Conservation (phyloP, 257 asterid genomes). For the Mentha longifolia region DNA sequence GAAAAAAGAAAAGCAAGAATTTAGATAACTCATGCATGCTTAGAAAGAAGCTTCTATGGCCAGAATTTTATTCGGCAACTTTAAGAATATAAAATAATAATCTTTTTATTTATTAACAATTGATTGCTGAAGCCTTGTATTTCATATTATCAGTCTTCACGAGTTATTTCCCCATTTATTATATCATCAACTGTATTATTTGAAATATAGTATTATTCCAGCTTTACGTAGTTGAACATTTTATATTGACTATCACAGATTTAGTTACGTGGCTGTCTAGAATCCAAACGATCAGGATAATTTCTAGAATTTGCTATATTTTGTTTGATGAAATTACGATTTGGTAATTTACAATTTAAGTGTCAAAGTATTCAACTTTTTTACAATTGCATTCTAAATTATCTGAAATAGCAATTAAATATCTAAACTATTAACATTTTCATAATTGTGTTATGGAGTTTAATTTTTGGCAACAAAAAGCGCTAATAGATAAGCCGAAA, state of each 20-base stretch:
- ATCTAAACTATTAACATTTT: too few relatives aligned
- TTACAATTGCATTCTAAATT: too few relatives aligned
- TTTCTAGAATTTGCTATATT: neutral
- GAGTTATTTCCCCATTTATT: constrained; percentile 21
- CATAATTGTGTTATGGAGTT: too few relatives aligned
- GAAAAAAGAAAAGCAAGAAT: constrained; percentile 24
- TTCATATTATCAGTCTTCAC: constrained; percentile 21
- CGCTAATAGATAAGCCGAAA: too few relatives aligned
- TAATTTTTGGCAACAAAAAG: too few relatives aligned
- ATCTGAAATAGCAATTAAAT: too few relatives aligned
- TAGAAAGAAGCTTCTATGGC: constrained; percentile 36
- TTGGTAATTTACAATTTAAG: too few relatives aligned
- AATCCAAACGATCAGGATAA: neutral
- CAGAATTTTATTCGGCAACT: constrained; percentile 19
- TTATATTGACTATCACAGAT: neutral
- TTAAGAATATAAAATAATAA: neutral
- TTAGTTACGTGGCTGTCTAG: neutral
- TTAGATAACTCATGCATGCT: neutral
- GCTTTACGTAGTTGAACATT: constrained; percentile 4
- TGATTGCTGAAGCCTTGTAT: neutral
- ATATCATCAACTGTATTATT: neutral
- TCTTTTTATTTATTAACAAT: neutral
- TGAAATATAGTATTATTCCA: too few relatives aligned
- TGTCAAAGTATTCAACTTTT: too few relatives aligned
- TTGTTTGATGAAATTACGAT: neutral